Percentiles rank a stretch among this genome's conserved stretches.
These are phyloP conservation scores for Inonotus obliquus DNA, from an alignment of 1,284 basidiomycete species.

Conservation along the genomic window DNA sequence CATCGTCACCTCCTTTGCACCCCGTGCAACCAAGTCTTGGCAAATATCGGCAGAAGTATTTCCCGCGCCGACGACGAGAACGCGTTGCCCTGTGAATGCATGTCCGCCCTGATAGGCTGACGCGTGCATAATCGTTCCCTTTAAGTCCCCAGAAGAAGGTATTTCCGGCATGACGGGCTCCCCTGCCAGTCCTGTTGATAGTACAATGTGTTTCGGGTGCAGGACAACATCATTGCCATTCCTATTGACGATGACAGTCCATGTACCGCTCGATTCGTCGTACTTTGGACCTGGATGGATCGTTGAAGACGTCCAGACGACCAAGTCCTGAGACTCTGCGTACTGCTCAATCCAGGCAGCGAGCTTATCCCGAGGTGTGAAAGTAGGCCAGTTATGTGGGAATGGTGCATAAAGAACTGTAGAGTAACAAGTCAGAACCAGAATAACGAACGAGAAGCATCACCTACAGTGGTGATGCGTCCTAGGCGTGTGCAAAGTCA, in stretches of 20 bases:
- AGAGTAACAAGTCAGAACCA: neutral
- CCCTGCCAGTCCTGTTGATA: constrained; percentile 34
- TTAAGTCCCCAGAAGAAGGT: constrained; percentile 26
- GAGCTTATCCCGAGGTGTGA: constrained; percentile 18
- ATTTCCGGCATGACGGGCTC: constrained; percentile 30
- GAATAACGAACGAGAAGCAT: neutral
- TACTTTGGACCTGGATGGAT: constrained; percentile 20
- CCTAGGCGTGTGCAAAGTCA: constrained; percentile 43
- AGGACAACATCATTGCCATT: constrained; percentile 27
- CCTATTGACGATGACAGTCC: constrained; percentile 30
- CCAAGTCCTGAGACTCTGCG: constrained; percentile 21
- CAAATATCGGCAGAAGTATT: constrained; percentile 36
- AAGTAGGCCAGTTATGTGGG: constrained; percentile 15
- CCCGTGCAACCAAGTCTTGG: constrained; percentile 32
- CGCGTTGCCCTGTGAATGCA: constrained; percentile 30
- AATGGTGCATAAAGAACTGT: constrained; percentile 17
- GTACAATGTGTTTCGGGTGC: constrained; percentile 33
- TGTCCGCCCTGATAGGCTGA: constrained; percentile 27
- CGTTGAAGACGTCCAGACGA: constrained; percentile 17
- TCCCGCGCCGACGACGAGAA: constrained; percentile 37
- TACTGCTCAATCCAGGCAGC: constrained; percentile 36
- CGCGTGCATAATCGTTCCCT: constrained; percentile 30
- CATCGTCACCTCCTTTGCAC: constrained; percentile 34
- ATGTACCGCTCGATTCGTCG: constrained; percentile 27
- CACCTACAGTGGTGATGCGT: constrained; percentile 33